These are phyloP conservation scores for Penicillium sp. DNA, from an alignment of 2,329 filamentous ascomycete species.

Conservation along the genomic window DNA sequence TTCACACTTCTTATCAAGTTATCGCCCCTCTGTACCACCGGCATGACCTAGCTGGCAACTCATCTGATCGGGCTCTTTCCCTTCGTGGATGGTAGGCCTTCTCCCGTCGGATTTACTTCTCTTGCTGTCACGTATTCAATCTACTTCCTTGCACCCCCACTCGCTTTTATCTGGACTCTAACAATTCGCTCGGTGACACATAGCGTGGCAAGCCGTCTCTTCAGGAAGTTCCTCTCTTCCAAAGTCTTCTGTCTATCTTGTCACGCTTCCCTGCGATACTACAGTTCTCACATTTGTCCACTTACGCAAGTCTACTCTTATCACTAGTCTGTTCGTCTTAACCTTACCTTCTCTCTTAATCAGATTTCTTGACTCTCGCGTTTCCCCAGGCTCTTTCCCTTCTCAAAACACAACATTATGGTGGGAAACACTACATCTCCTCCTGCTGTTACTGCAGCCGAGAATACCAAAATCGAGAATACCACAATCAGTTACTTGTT, in stretches of 20 bases:
- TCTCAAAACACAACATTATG: background rate
- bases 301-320: background rate
- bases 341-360: background rate
- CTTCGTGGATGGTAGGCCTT: background rate
- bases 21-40: background rate
- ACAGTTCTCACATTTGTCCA: background rate
- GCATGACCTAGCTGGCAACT: background rate
- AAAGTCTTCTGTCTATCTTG: background rate
- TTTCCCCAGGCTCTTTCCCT: background rate
- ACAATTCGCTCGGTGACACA: background rate
- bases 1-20: background rate
- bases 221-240: background rate
- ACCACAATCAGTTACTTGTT: background rate
- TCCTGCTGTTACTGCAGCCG: background rate
- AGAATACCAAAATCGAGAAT: background rate
- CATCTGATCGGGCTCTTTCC: background rate
- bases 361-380: background rate
- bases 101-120: background rate
- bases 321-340: background rate
- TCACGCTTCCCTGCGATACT: background rate
- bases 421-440: too few species aligned
- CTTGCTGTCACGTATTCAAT: background rate
- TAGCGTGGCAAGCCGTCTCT: background rate
- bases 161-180: background rate
- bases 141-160: too few species aligned